These are phyloP conservation scores for Globisporangium radiosum DNA, from an alignment of 352 stramenopile species.

Conservation along the genomic window DNA sequence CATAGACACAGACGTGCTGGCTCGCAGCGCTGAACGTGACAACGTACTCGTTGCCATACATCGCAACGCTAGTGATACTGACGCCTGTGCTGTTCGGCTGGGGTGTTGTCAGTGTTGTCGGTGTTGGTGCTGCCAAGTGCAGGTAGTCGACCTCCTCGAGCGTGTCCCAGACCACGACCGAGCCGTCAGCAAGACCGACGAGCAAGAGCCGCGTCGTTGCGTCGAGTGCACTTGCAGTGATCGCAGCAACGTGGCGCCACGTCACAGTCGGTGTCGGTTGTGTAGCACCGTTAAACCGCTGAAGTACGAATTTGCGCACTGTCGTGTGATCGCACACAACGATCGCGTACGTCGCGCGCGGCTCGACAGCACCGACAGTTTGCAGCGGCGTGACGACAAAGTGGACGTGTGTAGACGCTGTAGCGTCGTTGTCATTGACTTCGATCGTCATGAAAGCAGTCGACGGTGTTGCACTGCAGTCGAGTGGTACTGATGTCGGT, in stretches of 20 bases:
- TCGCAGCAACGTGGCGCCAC: conserved; percentile 32
- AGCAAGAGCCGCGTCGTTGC: conserved; percentile 40
- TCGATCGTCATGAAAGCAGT: conserved; percentile 8
- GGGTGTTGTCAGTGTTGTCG: background rate
- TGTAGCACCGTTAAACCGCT: conserved; percentile 4
- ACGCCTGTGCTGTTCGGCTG: conserved; percentile 1
- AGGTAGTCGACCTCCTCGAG: conserved; percentile 34
- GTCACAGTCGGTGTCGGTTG: background rate
- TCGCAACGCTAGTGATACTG: conserved; percentile 12
- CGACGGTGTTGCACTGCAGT: conserved; percentile 1
- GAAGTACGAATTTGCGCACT: conserved; percentile 23
- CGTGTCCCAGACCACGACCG: conserved; percentile 45
- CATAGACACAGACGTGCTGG: conserved; percentile 41
- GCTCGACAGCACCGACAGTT: background rate
- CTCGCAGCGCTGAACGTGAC: conserved; percentile 24
- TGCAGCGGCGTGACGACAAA: conserved; percentile 7
- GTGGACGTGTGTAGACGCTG: background rate
- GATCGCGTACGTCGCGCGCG: conserved; percentile 21
- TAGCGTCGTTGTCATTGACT: background rate
- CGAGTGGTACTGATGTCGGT: background rate
- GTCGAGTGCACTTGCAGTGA: conserved; percentile 32
- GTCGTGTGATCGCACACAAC: conserved; percentile 24
- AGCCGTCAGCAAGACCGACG: conserved; percentile 37
- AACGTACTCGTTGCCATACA: conserved; percentile 22
- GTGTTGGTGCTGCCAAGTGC: conserved; percentile 16